Evolutionary conservation across 1,139 yeast genomes (phyloP).

Genomic region (Yamadazyma sp.): DNA sequence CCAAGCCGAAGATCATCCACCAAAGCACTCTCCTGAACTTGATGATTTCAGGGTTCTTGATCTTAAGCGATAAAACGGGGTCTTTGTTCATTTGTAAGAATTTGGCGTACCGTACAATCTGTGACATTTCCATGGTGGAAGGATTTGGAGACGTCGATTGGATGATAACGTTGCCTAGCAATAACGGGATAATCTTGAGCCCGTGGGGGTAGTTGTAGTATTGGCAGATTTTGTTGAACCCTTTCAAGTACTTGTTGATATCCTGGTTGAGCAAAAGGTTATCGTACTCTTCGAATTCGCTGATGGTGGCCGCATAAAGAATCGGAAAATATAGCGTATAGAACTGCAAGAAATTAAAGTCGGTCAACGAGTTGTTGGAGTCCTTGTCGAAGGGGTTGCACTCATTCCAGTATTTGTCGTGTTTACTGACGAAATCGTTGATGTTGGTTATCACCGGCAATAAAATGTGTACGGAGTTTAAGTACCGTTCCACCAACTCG

Average conservation of each 20-base stretch:
- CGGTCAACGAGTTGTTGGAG: conserved; percentile 17
- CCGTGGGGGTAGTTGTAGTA: conserved; percentile 56
- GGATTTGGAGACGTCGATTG: conserved; percentile 61
- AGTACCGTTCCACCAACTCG: conserved; percentile 48
- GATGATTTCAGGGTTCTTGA: conserved; percentile 47
- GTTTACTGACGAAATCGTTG: conserved; percentile 46
- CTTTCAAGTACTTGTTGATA: conserved; percentile 47
- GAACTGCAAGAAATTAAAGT: conserved; percentile 43
- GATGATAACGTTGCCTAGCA: conserved; percentile 52
- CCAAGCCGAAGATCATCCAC: conserved; percentile 67
- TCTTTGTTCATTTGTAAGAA: conserved; percentile 58
- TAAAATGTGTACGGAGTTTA: conserved; percentile 53
- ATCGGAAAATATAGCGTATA: conserved; percentile 51
- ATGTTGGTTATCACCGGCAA: conserved; percentile 49
- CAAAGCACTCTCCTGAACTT: conserved; percentile 57
- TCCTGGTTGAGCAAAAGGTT: conserved; percentile 49
- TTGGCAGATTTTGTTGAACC: conserved; percentile 49
- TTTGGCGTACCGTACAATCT: conserved; percentile 54
- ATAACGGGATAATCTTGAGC: conserved; percentile 43
- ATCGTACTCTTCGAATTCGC: conserved; percentile 56
- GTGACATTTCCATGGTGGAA: conserved; percentile 51
- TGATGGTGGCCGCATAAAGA: conserved; percentile 52
- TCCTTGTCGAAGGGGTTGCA: conserved; percentile 19
- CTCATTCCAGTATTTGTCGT: conserved; percentile 50
- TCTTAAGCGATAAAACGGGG: conserved; percentile 51